Base-by-base conservation (phyloP, 495 filamentous ascomycete species). In the Friedmanniomyces simplex region DNA sequence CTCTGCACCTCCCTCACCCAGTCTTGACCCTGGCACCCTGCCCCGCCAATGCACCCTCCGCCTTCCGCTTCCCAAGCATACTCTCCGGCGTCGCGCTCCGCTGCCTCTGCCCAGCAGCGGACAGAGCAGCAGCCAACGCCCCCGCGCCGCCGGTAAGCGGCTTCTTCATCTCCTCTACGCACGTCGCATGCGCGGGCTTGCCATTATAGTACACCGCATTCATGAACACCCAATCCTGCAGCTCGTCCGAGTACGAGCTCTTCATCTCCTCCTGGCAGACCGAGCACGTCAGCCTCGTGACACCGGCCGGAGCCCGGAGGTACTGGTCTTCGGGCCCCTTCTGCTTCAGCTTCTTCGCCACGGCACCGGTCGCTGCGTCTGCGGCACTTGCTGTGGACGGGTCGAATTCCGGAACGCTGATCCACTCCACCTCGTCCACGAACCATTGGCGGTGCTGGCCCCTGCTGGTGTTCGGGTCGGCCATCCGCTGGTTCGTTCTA, bases 191-290 rank as follows among this genome's bases (percentile, higher is more conserved):
- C 55, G 87, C 96, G 16, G 94, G 83, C 58, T 87, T 82, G 50
- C 74, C 79, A n/a, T 84, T 86, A 37, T 91, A 78, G 63, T 82
- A 80, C 49, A 87, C 74, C 0, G 93, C 86, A 70, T 98, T 91
- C 74, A 86, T 87, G 89, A 94, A 98, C 30, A 98, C 95, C 77
- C 89, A 96, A 59, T 97, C 89, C 68, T 96, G 89, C 20, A 82
- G 86, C 58, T 93, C 88, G 60, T 95, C 88, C 18, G 89, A 84
- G 87, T 89, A 97, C 36, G 76, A 76, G 58, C 82, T 90, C 69
- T 93, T 85, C 56, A 97, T 95, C 61, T 85, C 85, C 72, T 98
- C 93, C 68, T 96, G 90, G 68, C 93, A 97, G 62, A 98, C 93
- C 32, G 89, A 87, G 63, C 93, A 98, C 2, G 85, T 78, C 25